Base-by-base conservation (phyloP, 2,329 filamentous ascomycete genomes). In the Ophiosphaerella narmari region DNA sequence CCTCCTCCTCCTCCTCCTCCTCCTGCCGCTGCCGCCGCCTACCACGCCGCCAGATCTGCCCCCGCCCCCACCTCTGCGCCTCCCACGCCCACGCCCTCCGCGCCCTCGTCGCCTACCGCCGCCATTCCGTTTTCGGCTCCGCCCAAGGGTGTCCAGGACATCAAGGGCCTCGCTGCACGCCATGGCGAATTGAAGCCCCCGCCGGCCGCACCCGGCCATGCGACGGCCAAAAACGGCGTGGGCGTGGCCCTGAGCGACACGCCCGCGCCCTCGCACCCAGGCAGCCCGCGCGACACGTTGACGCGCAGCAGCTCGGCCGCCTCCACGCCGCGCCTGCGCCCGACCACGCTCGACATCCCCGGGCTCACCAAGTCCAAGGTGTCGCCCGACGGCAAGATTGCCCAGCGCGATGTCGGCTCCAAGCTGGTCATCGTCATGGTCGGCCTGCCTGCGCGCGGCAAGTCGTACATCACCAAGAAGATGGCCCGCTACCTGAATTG, bases 371-470 rank as follows among this genome's bases (percentile, higher is more conserved):
- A 91, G 67, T 97, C 93, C 52, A 91, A 91, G 68, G 91, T 96
- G 41, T 99, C 94, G 1, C 94, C 94, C 7, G 94, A 99, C 74
- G 94, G 94, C 60, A 86, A 90, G 65, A 99, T 99, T 63, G 88
- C 94, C 47, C 87, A 93, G 69, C 84, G 93, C 67, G 94, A 99
- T 81, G 89, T 99, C 42, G 94, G 92, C 42, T 89, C 94, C 35
- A 99, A 99, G 80, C 81, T 99, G 55, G 91, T 97, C 69, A 96
- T 99, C 66, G 86, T 99, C 72, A 99, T 99, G 94, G 94, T 99
- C 53, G 94, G 94, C 57, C 78, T 99, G 64, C 94, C 94, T 2
- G 94, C 94, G 8, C 83, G 94, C 66, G 94, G 94, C 70, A 99
- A 99, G 78, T 97, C 92, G 47, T 99, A 99, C 76, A 96, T 99